Percentiles rank a stretch among this genome's conserved stretches.
These are phyloP conservation scores for Aspergillus versicolor DNA, from an alignment of 2,329 filamentous ascomycete species.

Conservation along the genomic window DNA sequence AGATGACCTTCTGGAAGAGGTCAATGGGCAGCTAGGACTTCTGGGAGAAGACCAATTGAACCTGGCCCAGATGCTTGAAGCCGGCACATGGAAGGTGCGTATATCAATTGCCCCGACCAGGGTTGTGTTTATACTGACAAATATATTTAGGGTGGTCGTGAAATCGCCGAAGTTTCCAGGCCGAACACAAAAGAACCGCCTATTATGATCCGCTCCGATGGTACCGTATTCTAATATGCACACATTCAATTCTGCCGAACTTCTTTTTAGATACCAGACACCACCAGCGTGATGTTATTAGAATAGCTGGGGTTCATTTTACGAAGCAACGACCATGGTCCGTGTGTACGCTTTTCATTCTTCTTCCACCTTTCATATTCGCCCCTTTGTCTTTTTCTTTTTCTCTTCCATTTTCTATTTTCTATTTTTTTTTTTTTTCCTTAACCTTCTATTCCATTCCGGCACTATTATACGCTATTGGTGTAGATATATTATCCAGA, in stretches of 20 bases:
- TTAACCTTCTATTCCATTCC: neutral
- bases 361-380: slow-evolving; percentile 8
- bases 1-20: slow-evolving; percentile 67
- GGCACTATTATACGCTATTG: neutral
- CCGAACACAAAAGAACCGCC: slow-evolving; percentile 96
- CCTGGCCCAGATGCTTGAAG: slow-evolving; percentile 87
- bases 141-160: slow-evolving; percentile 72
- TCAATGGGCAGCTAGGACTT: slow-evolving; percentile 67
- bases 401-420: slow-evolving; percentile 4
- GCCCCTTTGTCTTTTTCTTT: neutral
- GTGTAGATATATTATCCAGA: slow-evolving; percentile 1
- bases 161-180: slow-evolving; percentile 91
- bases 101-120: neutral
- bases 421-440: slow-evolving; percentile 6
- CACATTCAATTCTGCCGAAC: slow-evolving; percentile 21
- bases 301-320: slow-evolving; percentile 23
- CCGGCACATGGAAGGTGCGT: slow-evolving; percentile 94
- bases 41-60: slow-evolving; percentile 68
- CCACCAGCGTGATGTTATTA: slow-evolving; percentile 16
- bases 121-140: slow-evolving; percentile 23
- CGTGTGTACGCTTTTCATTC: slow-evolving; percentile 19
- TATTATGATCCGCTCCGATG: slow-evolving; percentile 94
- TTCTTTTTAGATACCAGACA: slow-evolving; percentile 28
- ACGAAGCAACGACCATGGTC: slow-evolving; percentile 36
- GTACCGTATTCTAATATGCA: slow-evolving; percentile 77